These are phyloP conservation scores for Erysimum cheiri DNA, from an alignment of 441 rosid genomes.

Conservation along the genomic window DNA sequence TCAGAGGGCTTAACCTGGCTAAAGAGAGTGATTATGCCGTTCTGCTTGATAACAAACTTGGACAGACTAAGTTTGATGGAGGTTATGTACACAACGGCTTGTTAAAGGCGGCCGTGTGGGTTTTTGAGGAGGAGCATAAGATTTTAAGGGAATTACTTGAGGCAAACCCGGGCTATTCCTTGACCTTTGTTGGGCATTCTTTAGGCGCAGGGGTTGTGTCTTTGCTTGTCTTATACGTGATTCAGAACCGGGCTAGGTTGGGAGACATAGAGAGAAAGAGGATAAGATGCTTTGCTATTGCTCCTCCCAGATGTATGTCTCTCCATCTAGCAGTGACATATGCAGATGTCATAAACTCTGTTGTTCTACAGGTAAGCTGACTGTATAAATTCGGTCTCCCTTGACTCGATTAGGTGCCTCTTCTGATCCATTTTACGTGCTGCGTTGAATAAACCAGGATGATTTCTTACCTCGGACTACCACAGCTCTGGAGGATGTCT, in stretches of 20 bases:
- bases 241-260: slow-evolving; percentile 63
- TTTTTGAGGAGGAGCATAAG: slow-evolving; percentile 68
- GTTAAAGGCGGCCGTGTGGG: slow-evolving; percentile 80
- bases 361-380: slow-evolving; percentile 77
- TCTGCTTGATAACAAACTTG: slow-evolving; percentile 81
- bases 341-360: slow-evolving; percentile 79
- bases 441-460: slow-evolving; percentile 59
- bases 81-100: slow-evolving; percentile 92
- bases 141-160: slow-evolving; percentile 61
- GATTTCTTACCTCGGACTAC: slow-evolving; percentile 92
- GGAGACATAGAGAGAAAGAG: slow-evolving; percentile 75
- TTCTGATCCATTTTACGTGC: slow-evolving; percentile 27
- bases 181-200: slow-evolving; percentile 89
- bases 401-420: background rate
- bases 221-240: slow-evolving; percentile 59
- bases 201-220: slow-evolving; percentile 83
- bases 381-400: background rate
- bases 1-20: slow-evolving; percentile 81
- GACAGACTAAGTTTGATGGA: slow-evolving; percentile 82
- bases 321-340: slow-evolving; percentile 89
- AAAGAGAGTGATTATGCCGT: slow-evolving; percentile 83
- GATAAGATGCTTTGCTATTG: slow-evolving; percentile 79
- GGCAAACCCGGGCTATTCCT: slow-evolving; percentile 62
- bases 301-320: slow-evolving; percentile 88
- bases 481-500: slow-evolving; percentile 78